Evolutionary conservation across 805 yeast species (phyloP).

Genomic region (Wickerhamiella vanderwaltii): DNA sequence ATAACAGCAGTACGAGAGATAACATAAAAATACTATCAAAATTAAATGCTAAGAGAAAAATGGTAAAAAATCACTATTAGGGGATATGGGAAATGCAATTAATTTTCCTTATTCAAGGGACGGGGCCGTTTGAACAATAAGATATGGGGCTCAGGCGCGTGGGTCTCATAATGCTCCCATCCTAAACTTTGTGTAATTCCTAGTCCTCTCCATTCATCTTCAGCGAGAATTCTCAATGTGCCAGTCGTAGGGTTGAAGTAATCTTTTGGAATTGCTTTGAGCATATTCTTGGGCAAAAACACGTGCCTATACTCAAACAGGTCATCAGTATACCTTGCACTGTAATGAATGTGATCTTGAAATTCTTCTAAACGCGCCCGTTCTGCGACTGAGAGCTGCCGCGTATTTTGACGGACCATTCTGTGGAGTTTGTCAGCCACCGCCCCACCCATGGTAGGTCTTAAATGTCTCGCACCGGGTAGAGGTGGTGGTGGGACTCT

Average conservation of each 20-base stretch:
- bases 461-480: too few species aligned
- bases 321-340: slow-evolving; percentile 83
- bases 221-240: slow-evolving; percentile 75
- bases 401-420: slow-evolving; percentile 18
- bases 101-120: slow-evolving; percentile 12
- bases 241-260: slow-evolving; percentile 91
- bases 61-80: too few species aligned
- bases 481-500: too few species aligned
- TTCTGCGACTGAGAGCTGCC: slow-evolving; percentile 73
- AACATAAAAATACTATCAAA: not conserved
- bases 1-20: not conserved
- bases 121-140: slow-evolving; percentile 51
- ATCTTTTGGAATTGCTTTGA: slow-evolving; percentile 85
- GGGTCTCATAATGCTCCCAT: slow-evolving; percentile 97
- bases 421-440: slow-evolving; percentile 1
- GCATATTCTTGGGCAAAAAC: slow-evolving; percentile 90
- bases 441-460: not conserved
- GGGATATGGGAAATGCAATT: too few species aligned
- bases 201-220: slow-evolving; percentile 97
- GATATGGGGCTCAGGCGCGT: slow-evolving; percentile 97
- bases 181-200: slow-evolving; percentile 97
- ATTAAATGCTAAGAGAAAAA: too few species aligned
- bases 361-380: slow-evolving; percentile 79
- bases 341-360: slow-evolving; percentile 87
- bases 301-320: slow-evolving; percentile 91